These are phyloP conservation scores for Helianthus tuberosus DNA, from an alignment of 129 eudicot species.

Conservation along the genomic window DNA sequence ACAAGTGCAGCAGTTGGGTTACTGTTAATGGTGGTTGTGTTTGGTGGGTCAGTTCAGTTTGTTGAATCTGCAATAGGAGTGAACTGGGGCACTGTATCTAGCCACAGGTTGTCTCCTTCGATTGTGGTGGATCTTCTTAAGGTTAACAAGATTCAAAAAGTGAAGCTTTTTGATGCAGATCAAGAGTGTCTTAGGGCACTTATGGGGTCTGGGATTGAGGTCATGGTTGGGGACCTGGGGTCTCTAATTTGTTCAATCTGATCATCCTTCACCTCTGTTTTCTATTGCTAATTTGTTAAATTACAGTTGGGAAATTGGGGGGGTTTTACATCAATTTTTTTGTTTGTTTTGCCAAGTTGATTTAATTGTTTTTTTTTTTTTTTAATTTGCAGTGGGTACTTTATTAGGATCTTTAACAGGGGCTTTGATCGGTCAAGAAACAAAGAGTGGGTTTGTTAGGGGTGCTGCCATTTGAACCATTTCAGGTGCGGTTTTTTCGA, in stretches of 20 bases:
- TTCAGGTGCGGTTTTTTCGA: constrained; percentile 97
- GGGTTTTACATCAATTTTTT: neutral
- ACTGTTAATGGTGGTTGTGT: neutral
- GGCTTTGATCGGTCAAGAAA: too few relatives aligned
- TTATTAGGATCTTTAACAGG: too few relatives aligned
- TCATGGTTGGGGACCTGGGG: constrained; percentile 91
- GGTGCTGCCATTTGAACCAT: constrained; percentile 99
- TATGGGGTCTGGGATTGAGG: constrained; percentile 69
- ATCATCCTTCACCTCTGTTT: too few relatives aligned
- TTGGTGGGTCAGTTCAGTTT: constrained; percentile 7
- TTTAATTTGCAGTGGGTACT: constrained; percentile 93
- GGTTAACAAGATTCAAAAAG: constrained; percentile 74
- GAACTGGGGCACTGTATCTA: constrained; percentile 88
- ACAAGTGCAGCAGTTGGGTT: too few relatives aligned
- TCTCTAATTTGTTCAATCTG: constrained; percentile 77
- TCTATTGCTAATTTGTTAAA: constrained; percentile 3
- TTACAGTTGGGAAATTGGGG: constrained; percentile 8
- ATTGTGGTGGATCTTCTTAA: constrained; percentile 78
- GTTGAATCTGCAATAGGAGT: constrained; percentile 74
- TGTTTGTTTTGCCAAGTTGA: too few relatives aligned
- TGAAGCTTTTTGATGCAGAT: constrained; percentile 91
- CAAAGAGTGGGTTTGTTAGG: constrained; percentile 95
- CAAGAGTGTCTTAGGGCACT: constrained; percentile 55
- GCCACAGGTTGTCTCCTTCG: constrained; percentile 65
- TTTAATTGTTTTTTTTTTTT: too few relatives aligned